Conservation (phyloP, 495 filamentous ascomycete genomes). For the Penicillium cosmopolitanum region DNA sequence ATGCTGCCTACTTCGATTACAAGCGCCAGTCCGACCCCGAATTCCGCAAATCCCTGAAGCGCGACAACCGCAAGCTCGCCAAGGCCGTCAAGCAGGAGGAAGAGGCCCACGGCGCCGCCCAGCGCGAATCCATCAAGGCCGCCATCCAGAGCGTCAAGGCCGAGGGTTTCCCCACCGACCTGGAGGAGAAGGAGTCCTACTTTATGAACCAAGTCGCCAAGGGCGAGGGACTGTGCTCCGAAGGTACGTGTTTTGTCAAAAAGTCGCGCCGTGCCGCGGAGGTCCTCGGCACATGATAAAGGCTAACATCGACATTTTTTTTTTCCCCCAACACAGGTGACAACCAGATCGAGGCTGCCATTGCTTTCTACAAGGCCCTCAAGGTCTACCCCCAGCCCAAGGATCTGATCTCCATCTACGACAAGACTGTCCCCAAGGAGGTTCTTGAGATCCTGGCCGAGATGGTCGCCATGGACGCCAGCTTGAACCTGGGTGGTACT, state of each 20-base stretch:
- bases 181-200: conserved; percentile 89
- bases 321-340: conserved; percentile 59
- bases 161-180: conserved; percentile 86
- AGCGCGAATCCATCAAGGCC: conserved; percentile 71
- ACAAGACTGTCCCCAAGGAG: conserved; percentile 96
- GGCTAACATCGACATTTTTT: neutral
- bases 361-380: conserved; percentile 95
- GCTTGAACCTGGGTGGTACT: conserved; percentile 61
- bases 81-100: conserved; percentile 77
- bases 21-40: conserved; percentile 82
- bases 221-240: conserved; percentile 76
- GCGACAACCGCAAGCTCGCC: conserved; percentile 76
- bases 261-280: neutral
- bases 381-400: conserved; percentile 96
- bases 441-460: conserved; percentile 93
- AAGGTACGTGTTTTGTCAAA: conserved; percentile 53
- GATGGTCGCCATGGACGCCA: conserved; percentile 91
- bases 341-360: conserved; percentile 78
- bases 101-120: conserved; percentile 65
- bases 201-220: conserved; percentile 93
- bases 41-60: conserved; percentile 83
- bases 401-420: conserved; percentile 94
- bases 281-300: neutral
- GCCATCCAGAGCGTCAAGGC: conserved; percentile 78
- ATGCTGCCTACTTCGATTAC: conserved; percentile 96